Percentiles rank a stretch among this genome's conserved stretches.
These are phyloP conservation scores for Funneliformis mosseae DNA, from an alignment of 192 early-diverging fungal species.

Conservation along the genomic window DNA sequence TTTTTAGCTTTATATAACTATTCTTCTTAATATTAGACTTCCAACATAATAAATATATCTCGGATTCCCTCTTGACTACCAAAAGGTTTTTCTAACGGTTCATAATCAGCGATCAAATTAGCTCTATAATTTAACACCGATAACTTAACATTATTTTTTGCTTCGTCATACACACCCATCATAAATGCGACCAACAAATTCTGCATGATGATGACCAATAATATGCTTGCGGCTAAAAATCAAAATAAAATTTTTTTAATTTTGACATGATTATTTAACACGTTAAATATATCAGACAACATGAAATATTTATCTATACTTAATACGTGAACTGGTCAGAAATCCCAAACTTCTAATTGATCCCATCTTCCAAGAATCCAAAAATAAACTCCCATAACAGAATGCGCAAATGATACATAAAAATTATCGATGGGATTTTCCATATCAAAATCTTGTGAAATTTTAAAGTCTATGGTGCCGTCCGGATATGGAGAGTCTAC, in stretches of 20 bases:
- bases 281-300: not conserved
- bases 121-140: not conserved
- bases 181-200: slow-evolving; percentile 22
- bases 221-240: not conserved
- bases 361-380: slow-evolving; percentile 16
- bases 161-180: slow-evolving; percentile 1
- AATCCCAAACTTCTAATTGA: slow-evolving; percentile 8
- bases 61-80: not conserved
- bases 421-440: not conserved
- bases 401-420: not conserved
- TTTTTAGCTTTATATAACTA: not conserved
- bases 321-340: slow-evolving; percentile 11
- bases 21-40: not conserved
- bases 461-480: not conserved
- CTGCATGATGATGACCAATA: too few relatives aligned
- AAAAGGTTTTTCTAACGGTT: not conserved
- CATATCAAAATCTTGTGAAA: not conserved
- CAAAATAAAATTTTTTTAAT: not conserved
- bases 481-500: not conserved
- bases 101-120: not conserved
- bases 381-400: slow-evolving; percentile 6
- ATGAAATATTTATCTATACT: not conserved
- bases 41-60: not conserved
- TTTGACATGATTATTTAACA: not conserved
- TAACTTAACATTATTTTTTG: not conserved